These are phyloP conservation scores for Cutaneotrichosporon dermatis DNA, from an alignment of 1,284 basidiomycete species.

Conservation along the genomic window DNA sequence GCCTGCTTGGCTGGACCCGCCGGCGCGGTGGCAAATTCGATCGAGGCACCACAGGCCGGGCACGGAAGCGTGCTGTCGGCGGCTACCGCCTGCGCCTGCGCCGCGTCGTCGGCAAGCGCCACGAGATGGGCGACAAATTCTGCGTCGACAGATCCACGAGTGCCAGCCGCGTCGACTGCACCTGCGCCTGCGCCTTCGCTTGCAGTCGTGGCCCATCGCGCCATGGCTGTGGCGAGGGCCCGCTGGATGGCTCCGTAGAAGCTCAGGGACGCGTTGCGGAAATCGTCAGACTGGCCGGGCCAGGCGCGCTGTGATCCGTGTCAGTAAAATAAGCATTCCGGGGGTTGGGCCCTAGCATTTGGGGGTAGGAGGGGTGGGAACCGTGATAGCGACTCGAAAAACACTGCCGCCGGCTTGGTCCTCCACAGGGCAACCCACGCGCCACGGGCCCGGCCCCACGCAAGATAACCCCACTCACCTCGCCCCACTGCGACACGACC, in stretches of 20 bases:
- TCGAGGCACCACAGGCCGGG: slow-evolving; percentile 14
- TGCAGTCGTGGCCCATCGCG: neutral
- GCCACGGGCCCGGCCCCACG: neutral
- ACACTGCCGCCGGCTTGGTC: no score
- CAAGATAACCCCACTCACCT: slow-evolving; percentile 5
- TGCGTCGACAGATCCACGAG: slow-evolving; percentile 2
- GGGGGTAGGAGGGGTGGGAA: no score
- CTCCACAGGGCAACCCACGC: neutral
- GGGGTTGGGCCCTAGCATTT: no score
- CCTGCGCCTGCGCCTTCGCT: neutral
- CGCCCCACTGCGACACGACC: slow-evolving; percentile 22
- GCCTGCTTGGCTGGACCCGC: neutral
- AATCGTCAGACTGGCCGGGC: neutral
- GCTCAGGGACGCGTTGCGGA: neutral
- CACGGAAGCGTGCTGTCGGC: slow-evolving; percentile 4
- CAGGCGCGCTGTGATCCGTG: neutral
- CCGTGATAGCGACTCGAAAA: no score
- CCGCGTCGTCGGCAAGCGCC: neutral
- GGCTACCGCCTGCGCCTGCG: neutral
- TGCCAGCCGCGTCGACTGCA: neutral
- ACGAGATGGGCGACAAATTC: slow-evolving; percentile 10
- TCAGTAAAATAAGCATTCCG: neutral
- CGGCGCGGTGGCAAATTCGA: slow-evolving; percentile 1
- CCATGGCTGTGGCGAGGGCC: neutral
- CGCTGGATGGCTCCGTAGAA: neutral